phyloP scores from a whole-genome alignment of 768 basidiomycete genomes.

The Boletales sp. region DNA sequence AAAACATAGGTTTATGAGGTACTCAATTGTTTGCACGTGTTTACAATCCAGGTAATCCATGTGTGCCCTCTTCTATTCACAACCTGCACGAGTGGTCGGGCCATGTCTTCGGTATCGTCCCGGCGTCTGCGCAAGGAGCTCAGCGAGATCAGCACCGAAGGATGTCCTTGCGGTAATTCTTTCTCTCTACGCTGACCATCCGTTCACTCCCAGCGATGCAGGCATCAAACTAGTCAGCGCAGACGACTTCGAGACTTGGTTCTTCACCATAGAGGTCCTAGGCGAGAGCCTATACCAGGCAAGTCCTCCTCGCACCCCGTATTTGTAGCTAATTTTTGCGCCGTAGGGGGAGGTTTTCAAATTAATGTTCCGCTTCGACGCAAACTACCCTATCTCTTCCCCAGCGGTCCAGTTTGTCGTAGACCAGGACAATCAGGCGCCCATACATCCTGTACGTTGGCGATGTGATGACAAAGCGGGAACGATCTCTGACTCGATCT shows the following conservation, averaged over 20 bases:
- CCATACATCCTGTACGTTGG: conserved; percentile 69
- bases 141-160: conserved; percentile 59
- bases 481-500: conserved; percentile 11
- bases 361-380: conserved; percentile 78
- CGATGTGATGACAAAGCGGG: not conserved
- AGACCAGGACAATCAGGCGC: conserved; percentile 58
- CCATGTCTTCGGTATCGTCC: conserved; percentile 61
- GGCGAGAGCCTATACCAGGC: conserved; percentile 81
- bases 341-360: conserved; percentile 72
- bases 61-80: conserved; percentile 1
- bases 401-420: conserved; percentile 87
- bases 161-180: conserved; percentile 57
- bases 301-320: conserved; percentile 6
- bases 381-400: conserved; percentile 80
- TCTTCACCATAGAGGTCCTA: conserved; percentile 76
- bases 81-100: conserved; percentile 16
- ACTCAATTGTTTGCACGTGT: conserved; percentile 34
- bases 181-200: not conserved
- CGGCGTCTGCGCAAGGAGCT: conserved; percentile 71
- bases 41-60: conserved; percentile 25
- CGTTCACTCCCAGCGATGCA: conserved; percentile 23
- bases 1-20: too few species aligned
- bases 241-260: conserved; percentile 77
- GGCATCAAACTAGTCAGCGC: conserved; percentile 73
- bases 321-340: conserved; percentile 1